A percentile compares a stretch with the other conserved stretches of the same genome.
Conservation (phyloP, 1,284 basidiomycete genomes). For the Sporisorium reilianum region DNA sequence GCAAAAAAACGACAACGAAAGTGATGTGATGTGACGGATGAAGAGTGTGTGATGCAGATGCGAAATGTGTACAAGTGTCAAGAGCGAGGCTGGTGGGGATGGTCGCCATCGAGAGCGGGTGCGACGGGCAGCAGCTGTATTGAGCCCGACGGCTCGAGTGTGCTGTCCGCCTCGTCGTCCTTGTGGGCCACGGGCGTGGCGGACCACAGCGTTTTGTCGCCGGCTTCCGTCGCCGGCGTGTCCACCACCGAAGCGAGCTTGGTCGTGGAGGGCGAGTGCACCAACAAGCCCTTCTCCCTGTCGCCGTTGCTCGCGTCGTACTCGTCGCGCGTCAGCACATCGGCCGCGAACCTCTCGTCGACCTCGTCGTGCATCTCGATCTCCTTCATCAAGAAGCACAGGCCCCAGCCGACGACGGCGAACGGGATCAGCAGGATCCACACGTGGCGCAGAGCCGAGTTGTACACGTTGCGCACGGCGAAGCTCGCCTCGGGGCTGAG, state of each 20-base stretch:
- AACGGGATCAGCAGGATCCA: constrained; percentile 38
- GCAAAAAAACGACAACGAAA: constrained; percentile 1
- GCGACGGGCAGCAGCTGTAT: constrained; percentile 2
- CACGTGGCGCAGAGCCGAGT: constrained; percentile 19
- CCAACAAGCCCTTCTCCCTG: constrained; percentile 9
- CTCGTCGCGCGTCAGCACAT: not conserved
- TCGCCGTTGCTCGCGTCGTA: not conserved
- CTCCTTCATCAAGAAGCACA: constrained; percentile 33
- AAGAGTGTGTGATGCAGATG: not conserved
- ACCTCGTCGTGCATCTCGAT: constrained; percentile 46
- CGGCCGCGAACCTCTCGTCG: constrained; percentile 33
- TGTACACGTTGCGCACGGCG: constrained; percentile 27
- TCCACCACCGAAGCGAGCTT: constrained; percentile 2
- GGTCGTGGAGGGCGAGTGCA: not conserved
- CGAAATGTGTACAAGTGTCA: not conserved
- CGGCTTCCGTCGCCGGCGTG: not conserved
- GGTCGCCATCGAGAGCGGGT: not conserved
- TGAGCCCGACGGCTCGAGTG: not conserved
- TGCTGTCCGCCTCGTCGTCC: not conserved
- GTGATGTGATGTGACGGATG: not conserved
- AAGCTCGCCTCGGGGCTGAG: constrained; percentile 12
- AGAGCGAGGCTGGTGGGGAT: not conserved
- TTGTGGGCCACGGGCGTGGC: not conserved
- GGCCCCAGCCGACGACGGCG: constrained; percentile 18
- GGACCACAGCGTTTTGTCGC: not conserved